Percentiles rank a stretch among this genome's conserved stretches.
Conservation (phyloP, 139 green algal genomes). For the Deuterostichococcus epilithicus region DNA sequence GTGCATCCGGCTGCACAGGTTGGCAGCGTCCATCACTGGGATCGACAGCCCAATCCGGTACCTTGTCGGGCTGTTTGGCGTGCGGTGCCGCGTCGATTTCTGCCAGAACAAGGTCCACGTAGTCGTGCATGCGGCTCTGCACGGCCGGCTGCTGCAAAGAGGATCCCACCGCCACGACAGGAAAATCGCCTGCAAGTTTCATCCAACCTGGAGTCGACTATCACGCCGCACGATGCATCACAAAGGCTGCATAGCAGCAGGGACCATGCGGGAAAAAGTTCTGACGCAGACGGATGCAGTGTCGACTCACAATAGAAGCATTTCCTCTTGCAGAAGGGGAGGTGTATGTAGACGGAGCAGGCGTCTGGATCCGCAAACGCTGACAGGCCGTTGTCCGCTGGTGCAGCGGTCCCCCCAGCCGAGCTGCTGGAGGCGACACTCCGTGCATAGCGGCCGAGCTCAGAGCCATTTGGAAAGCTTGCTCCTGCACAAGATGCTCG, state of each 20-base stretch:
- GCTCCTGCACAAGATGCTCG: too few relatives aligned
- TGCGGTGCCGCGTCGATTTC: not conserved
- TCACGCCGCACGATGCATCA: too few relatives aligned
- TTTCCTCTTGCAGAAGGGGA: slow-evolving; percentile 93
- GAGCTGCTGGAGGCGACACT: too few relatives aligned
- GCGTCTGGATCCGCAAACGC: not conserved
- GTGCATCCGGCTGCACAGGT: slow-evolving; percentile 4
- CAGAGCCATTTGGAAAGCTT: too few relatives aligned
- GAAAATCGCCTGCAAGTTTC: not conserved
- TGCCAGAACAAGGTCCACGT: slow-evolving; percentile 22
- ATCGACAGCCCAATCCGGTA: too few relatives aligned
- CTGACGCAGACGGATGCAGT: slow-evolving; percentile 64
- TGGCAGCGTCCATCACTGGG: too few relatives aligned
- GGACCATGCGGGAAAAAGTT: too few relatives aligned
- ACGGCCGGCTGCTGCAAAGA: not conserved
- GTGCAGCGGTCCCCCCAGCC: not conserved
- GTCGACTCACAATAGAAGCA: slow-evolving; percentile 98
- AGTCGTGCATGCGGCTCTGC: slow-evolving; percentile 23
- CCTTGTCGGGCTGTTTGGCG: not conserved
- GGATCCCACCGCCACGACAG: not conserved
- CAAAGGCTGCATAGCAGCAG: too few relatives aligned
- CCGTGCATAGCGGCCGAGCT: too few relatives aligned
- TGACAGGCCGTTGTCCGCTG: not conserved
- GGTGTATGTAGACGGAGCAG: slow-evolving; percentile 81
- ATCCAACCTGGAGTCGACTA: slow-evolving; percentile 43